Evolutionary conservation across 2,329 filamentous ascomycete genomes (phyloP), one percentile per base, ranked within the genome.

Genomic region (Blastomyces percursus): DNA sequence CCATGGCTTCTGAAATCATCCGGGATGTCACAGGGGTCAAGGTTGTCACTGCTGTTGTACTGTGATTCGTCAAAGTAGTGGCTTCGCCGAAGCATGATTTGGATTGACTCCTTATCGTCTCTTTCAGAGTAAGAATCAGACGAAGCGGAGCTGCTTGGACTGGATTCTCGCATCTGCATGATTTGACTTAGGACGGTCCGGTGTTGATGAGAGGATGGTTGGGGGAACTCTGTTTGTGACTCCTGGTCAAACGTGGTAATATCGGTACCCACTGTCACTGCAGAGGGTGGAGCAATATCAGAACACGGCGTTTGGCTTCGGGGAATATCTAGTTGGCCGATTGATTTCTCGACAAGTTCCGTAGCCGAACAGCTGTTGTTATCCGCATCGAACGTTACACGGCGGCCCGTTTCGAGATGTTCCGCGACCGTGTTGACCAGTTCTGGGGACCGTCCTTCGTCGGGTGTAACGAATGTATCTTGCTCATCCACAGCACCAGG

Each of bases 211-310:
- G 65, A 61, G 46, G 66, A 64, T 40, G 35, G 56, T 62, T 68
- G 71, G 62, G 68, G 81, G 75, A 75, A 66, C n/a, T 85, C 82
- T 1, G 81, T 83, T 70, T 91, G 88, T 27, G 85, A 81, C 67
- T 91, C 88, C n/a, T 80, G 81, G 67, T 91, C 89, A 67, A 91
- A 89, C 38, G 74, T 71, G 5, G 78, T 80, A 44, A 73, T 73
- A 68, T 89, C 86, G 0, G 87, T 90, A 8, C 81, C 81, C 51
- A 80, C 80, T n/a, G 85, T 86, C 6, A 84, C 71, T 2, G 86
- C 82, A 19, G 86, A 87, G 40, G 73, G 74, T 1, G 84, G 85
- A 40, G 77, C 75, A 52, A 82, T 77, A 38, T 84, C 12, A 74
- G 76, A 16, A 66, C 62, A 42, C 71, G 69, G 56, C 54, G 61